Conservation (phyloP, 1,139 yeast species). For the Ogataea hybrid region DNA sequence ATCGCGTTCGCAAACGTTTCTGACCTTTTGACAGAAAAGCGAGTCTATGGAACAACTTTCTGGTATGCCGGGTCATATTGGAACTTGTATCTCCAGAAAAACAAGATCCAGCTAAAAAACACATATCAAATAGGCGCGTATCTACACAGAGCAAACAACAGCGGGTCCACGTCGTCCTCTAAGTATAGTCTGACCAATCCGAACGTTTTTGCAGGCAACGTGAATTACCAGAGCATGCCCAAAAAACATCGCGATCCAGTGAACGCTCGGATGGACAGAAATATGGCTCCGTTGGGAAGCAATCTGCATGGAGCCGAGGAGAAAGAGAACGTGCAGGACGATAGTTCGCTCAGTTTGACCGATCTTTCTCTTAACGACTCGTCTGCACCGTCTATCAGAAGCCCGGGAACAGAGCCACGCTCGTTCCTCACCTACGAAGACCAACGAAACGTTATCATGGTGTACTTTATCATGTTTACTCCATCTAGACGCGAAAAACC, state of each 20-base stretch:
- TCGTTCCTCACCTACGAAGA: conserved; percentile 41
- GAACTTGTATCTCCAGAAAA: conserved; percentile 51
- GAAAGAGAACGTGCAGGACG: conserved; percentile 24
- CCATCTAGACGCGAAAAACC: conserved; percentile 46
- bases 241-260: conserved; percentile 11
- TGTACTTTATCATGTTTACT: conserved; percentile 50
- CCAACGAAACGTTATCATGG: conserved; percentile 42
- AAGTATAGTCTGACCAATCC: conserved; percentile 37
- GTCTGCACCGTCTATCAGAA: conserved; percentile 1
- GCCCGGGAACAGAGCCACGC: conserved; percentile 16
- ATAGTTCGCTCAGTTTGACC: conserved; percentile 16
- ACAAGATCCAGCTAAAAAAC: conserved; percentile 37
- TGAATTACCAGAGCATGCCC: conserved; percentile 25
- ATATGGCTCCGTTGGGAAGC: conserved; percentile 4
- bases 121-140: conserved; percentile 53
- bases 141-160: conserved; percentile 43
- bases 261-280: conserved; percentile 1
- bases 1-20: conserved; percentile 48
- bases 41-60: conserved; percentile 48
- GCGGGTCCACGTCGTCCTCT: conserved; percentile 32
- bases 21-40: conserved; percentile 40
- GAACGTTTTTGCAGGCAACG: conserved; percentile 32
- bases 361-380: conserved; percentile 16
- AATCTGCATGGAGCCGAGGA: conserved; percentile 15
- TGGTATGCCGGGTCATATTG: conserved; percentile 61